These are phyloP conservation scores for Boletellus deceptivus DNA, from an alignment of 1,284 basidiomycete species.

Conservation along the genomic window DNA sequence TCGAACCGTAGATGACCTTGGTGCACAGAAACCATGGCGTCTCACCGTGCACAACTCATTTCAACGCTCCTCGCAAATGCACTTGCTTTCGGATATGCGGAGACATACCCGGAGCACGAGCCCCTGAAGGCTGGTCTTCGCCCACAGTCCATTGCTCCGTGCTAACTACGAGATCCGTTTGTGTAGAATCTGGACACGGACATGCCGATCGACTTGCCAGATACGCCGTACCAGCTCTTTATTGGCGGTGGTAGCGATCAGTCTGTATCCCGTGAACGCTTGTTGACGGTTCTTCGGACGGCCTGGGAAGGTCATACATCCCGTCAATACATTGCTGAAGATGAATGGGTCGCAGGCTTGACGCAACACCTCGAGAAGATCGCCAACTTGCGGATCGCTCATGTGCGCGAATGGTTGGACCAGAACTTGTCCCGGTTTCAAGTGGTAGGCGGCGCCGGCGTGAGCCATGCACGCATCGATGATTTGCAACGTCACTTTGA, in stretches of 20 bases:
- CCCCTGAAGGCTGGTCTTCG: constrained; percentile 43
- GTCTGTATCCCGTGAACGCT: constrained; percentile 30
- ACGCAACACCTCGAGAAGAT: constrained; percentile 38
- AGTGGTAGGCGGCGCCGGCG: constrained; percentile 5
- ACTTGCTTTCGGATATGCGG: constrained; percentile 45
- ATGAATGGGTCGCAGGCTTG: constrained; percentile 41
- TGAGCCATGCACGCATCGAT: constrained; percentile 44
- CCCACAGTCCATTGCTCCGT: accelerated
- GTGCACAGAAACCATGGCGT: constrained; percentile 51
- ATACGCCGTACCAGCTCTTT: constrained; percentile 39
- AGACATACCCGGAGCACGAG: constrained; percentile 45
- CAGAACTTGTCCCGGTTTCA: constrained; percentile 50
- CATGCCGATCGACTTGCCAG: constrained; percentile 35
- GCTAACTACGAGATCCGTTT: neutral
- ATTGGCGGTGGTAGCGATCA: constrained; percentile 28
- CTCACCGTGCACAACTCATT: constrained; percentile 50
- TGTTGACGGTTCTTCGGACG: constrained; percentile 29
- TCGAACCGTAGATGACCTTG: neutral
- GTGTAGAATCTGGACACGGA: constrained; percentile 52
- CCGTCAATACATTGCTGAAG: constrained; percentile 37
- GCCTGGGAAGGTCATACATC: constrained; percentile 34
- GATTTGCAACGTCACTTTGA: constrained; percentile 47
- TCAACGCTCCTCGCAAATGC: constrained; percentile 43
- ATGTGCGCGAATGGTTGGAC: constrained; percentile 50
- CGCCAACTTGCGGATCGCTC: constrained; percentile 41